Conservation (phyloP, 345 rosid species). For the Nasturtium officinale region DNA sequence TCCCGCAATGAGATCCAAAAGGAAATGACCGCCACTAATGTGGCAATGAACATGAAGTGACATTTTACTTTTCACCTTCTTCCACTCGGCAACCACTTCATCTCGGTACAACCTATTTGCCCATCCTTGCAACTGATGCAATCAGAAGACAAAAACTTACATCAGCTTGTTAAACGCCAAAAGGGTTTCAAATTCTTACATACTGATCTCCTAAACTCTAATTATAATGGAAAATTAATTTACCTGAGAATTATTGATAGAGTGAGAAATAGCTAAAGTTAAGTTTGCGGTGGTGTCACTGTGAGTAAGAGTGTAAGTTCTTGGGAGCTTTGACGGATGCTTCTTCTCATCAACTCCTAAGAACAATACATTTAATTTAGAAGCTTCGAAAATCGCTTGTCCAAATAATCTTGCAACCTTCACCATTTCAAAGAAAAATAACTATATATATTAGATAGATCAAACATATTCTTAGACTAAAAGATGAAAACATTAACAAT, state of each 20-base stretch:
- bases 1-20: conserved; percentile 62
- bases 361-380: conserved; percentile 78
- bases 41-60: conserved; percentile 97
- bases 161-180: not conserved
- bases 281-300: conserved; percentile 80
- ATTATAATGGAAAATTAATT: not conserved
- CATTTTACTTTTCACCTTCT: conserved; percentile 86
- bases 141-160: not conserved
- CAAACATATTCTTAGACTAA: not conserved
- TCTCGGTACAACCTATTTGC: conserved; percentile 75
- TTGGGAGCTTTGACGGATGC: conserved; percentile 84
- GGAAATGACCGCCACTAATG: conserved; percentile 88
- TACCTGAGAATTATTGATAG: conserved; percentile 91
- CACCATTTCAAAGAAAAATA: not conserved
- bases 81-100: conserved; percentile 98
- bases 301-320: conserved; percentile 91
- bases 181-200: too few relatives aligned
- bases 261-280: conserved; percentile 81
- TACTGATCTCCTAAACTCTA: not conserved
- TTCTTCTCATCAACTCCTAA: conserved; percentile 86
- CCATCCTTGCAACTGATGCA: conserved; percentile 87
- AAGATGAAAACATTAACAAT: not conserved
- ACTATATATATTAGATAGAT: not conserved
- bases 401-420: conserved; percentile 91
- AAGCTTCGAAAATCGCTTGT: conserved; percentile 83